Evolutionary conservation across 2,329 filamentous ascomycete species (phyloP), one percentile per base, ranked within the genome.

Genomic region (Colletotrichum zoysiae): DNA sequence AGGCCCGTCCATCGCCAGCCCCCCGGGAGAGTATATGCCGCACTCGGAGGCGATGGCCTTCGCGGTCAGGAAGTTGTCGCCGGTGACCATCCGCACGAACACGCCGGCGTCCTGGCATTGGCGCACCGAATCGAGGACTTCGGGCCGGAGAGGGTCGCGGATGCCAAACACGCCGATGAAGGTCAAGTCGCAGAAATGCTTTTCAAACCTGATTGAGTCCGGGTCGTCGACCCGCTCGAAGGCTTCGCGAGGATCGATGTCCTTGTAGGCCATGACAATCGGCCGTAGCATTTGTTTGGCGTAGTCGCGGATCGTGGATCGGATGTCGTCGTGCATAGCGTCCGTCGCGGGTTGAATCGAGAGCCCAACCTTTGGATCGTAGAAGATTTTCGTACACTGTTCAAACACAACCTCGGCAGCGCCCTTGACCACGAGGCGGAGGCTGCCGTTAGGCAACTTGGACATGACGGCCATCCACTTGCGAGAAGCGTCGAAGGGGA

Each of bases 31-130:
- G 80, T 87, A 86, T 70, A 94, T 93, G 61, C 92, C 92, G 74
- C 92, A 95, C 71, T 94, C 91, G 11, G 84, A 86, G 2, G 92
- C 92, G 75, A 95, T 95, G 3, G 92, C 92, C 62, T 88, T 89
- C 11, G 91, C 92, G 30, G 92, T 95, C 26, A 90, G 84, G 73
- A 93, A 83, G 70, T 85, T 85, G 71, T 85, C 82, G 20, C 83
- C 83, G 2, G 84, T 85, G n/a, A 86, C 84, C 83, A 86, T 85
- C 74, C 84, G 82, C 74, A 84, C 84, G 18, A 84, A 79, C 2
- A 83, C 81, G 56, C 84, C 84, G 35, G 82, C 84, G 26, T 81
- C 82, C n/a, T 82, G 82, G 5, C 82, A 84, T 66, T 84, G 78
- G 2, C 76, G 75, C 9, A 85, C 82, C 0, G 83, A 84, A 1